These are phyloP conservation scores for Senna tora DNA, from an alignment of 306 rosid genomes.

Conservation along the genomic window DNA sequence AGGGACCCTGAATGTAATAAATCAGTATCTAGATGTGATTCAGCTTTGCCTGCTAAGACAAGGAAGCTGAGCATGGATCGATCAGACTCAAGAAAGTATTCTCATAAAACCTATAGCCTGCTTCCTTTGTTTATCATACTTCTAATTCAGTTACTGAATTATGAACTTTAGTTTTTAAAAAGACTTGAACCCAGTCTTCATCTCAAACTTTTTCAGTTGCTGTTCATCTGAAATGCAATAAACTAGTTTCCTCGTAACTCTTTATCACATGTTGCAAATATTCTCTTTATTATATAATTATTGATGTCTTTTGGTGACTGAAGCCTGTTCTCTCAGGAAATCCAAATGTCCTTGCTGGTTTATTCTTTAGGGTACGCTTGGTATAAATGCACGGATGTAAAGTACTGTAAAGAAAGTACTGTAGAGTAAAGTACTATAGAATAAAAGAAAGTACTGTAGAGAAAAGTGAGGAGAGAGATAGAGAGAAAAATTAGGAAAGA, in stretches of 20 bases:
- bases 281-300: background rate
- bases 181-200: constrained; percentile 21
- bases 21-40: constrained; percentile 61
- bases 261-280: background rate
- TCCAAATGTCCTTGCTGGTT: background rate
- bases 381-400: too few relatives aligned
- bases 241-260: background rate
- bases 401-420: too few relatives aligned
- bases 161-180: constrained; percentile 22
- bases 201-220: constrained; percentile 1
- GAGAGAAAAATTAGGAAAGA: too few relatives aligned
- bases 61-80: constrained; percentile 76
- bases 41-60: constrained; percentile 64
- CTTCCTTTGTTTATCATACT: constrained; percentile 17
- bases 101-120: constrained; percentile 31
- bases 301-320: background rate
- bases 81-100: constrained; percentile 81
- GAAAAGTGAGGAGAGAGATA: too few relatives aligned
- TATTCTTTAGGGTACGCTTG: too few relatives aligned
- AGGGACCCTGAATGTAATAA: constrained; percentile 72
- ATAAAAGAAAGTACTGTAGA: too few relatives aligned
- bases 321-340: background rate
- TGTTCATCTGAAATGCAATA: background rate
- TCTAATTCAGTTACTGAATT: background rate
- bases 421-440: too few relatives aligned